phyloP scores from a whole-genome alignment of 208 protist genomes.

The Histomonas meleagridis region DNA sequence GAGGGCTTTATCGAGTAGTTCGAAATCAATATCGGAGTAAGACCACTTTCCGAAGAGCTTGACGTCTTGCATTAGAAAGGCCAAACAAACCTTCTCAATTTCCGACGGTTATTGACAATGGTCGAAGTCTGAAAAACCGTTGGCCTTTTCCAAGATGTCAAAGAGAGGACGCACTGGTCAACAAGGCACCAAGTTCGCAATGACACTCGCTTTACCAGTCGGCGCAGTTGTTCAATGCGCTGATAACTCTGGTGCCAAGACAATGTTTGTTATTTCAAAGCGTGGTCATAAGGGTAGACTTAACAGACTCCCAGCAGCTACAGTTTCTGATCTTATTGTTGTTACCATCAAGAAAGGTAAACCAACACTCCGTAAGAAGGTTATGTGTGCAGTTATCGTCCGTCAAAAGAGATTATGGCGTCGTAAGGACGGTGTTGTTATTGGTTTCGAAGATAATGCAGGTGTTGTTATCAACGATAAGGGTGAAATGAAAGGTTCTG shows the following conservation, averaged over 20 bases:
- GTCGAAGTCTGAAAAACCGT: too few species aligned
- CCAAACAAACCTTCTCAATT: too few species aligned
- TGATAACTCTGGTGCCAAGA: constrained; percentile 99
- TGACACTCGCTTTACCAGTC: constrained; percentile 90
- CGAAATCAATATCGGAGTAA: constrained; percentile 54
- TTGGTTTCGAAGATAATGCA: constrained; percentile 99
- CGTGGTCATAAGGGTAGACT: constrained; percentile 88
- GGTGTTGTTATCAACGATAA: constrained; percentile 99
- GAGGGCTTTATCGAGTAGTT: constrained; percentile 58
- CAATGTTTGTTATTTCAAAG: constrained; percentile 97
- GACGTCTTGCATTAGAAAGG: constrained; percentile 48
- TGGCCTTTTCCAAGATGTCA: background rate
- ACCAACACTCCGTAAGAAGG: constrained; percentile 83
- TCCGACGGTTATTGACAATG: too few species aligned
- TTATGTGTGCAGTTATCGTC: constrained; percentile 53
- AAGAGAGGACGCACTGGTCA: constrained; percentile 50
- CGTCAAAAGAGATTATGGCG: constrained; percentile 95
- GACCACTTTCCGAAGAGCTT: constrained; percentile 63
- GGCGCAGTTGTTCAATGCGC: constrained; percentile 96
- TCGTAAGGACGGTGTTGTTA: constrained; percentile 84
- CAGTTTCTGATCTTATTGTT: constrained; percentile 94
- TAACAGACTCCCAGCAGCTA: constrained; percentile 88
- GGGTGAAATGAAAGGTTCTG: constrained; percentile 98
- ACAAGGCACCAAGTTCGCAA: constrained; percentile 84
- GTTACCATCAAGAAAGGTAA: constrained; percentile 99